phyloP scores from a whole-genome alignment of 2,329 filamentous ascomycete species.

The Venturiaceae sp. region DNA sequence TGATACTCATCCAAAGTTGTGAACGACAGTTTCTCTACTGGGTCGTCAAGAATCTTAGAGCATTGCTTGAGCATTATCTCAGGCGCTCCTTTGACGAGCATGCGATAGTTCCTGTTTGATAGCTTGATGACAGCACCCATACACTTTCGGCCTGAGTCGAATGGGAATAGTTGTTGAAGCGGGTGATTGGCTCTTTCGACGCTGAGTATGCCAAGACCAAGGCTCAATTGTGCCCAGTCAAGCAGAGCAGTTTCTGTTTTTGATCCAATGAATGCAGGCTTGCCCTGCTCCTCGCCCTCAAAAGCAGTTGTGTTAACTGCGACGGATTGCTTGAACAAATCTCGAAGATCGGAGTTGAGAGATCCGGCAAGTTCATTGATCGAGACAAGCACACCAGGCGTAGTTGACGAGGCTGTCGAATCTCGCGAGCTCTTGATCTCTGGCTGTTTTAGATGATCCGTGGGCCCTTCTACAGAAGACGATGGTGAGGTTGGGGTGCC shows the following conservation, averaged over 20 bases:
- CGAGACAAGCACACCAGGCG: not conserved
- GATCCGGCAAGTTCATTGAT: not conserved
- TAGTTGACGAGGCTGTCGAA: not conserved
- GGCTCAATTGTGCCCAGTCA: slow-evolving; percentile 55
- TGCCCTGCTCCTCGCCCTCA: slow-evolving; percentile 52
- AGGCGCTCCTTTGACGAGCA: slow-evolving; percentile 43
- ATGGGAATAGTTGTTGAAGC: slow-evolving; percentile 47
- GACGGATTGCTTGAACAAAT: slow-evolving; percentile 26
- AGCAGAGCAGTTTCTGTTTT: slow-evolving; percentile 71
- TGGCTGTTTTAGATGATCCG: not conserved
- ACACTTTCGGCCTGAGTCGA: slow-evolving; percentile 59
- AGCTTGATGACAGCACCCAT: slow-evolving; percentile 56
- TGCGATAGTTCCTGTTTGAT: slow-evolving; percentile 43
- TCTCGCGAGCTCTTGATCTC: not conserved
- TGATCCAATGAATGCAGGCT: slow-evolving; percentile 56
- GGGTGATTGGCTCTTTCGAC: slow-evolving; percentile 54
- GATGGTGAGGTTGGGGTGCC: not conserved
- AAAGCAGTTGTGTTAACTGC: slow-evolving; percentile 62
- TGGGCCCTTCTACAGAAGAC: not conserved
- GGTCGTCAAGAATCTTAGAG: slow-evolving; percentile 47
- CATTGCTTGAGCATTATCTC: slow-evolving; percentile 40
- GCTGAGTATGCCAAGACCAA: slow-evolving; percentile 53
- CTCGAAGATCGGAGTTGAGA: slow-evolving; percentile 3
- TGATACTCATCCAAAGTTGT: slow-evolving; percentile 47
- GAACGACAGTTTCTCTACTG: slow-evolving; percentile 44